Evolutionary conservation across 1,284 basidiomycete genomes (phyloP), one percentile per base, ranked within the genome.

Genomic region (Boletus sp.): DNA sequence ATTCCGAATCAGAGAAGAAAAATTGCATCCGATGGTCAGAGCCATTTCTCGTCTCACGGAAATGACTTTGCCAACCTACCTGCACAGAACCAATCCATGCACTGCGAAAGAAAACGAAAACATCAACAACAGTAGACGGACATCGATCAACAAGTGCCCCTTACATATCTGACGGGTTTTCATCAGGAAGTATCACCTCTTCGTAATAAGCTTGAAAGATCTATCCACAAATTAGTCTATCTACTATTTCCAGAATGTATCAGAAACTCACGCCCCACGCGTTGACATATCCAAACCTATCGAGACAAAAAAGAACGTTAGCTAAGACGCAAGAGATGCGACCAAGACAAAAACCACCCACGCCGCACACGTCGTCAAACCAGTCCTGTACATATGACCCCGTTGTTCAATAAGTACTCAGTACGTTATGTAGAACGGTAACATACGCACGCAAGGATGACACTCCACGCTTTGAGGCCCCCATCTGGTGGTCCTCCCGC

Each of bases 401-500:
- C 42, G 33, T 36, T 30, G n/a, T n/a, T 37, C 2, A 6, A 13
- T 62, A 44, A 66, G 26, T n/a, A 19, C 20, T 1, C n/a, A 3
- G 17, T 3, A n/a, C 5, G 23, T 10, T 12, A 22, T 9, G 29
- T n/a, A 30, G 7, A 35, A 19, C 6, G 1, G 10, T 2, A 37
- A 5, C 3, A 2, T 6, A 53, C 74, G 48, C 50, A 78, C 76
- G 51, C 76, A 52, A 72, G 43, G 13, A 78, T 69, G 26, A 79
- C 70, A 5, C 74, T 59, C 78, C 78, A 81, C 1, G 79, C 78
- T 52, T 70, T 69, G 34, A 72, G 55, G 2, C 78, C 78, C 23
- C 78, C 79, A 57, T 81, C 78, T 7, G 75, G 75, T 16, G 65
- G 38, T 5, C 49, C 65, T 32, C 50, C 53, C 2, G 44, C 57